Conservation (phyloP, 495 filamentous ascomycete genomes). For the Talaromyces liani region DNA sequence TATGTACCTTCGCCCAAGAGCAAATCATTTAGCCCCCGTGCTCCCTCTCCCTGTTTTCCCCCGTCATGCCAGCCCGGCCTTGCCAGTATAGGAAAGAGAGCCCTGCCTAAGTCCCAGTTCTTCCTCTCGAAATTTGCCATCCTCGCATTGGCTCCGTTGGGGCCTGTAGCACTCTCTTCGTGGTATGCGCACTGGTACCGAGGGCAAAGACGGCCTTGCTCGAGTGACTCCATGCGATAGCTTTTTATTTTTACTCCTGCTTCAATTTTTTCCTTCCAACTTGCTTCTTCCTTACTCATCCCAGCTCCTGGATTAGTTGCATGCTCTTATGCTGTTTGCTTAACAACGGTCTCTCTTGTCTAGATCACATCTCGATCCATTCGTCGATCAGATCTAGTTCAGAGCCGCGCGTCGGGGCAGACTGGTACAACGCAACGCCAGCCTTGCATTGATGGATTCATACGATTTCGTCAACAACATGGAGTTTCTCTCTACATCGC, state of each 20-base stretch:
- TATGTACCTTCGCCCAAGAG: slow-evolving; percentile 8
- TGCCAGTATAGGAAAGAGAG: background rate
- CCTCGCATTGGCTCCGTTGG: background rate
- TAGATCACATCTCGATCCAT: background rate
- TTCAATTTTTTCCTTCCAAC: background rate
- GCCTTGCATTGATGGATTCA: slow-evolving; percentile 2
- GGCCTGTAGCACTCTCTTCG: background rate
- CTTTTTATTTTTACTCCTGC: background rate
- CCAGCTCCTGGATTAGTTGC: background rate
- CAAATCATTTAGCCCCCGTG: slow-evolving; percentile 10
- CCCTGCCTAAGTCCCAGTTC: background rate
- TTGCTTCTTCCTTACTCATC: background rate
- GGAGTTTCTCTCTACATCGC: slow-evolving; percentile 18
- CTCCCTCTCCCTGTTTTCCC: background rate
- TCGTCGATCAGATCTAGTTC: background rate
- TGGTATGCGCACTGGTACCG: background rate
- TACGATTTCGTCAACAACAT: slow-evolving; percentile 14
- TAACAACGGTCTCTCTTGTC: background rate
- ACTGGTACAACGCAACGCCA: slow-evolving; percentile 5
- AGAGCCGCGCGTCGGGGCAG: background rate
- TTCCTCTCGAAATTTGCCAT: background rate
- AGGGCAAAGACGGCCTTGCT: background rate
- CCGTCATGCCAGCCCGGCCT: background rate
- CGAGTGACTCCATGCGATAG: background rate
- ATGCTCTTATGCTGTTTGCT: background rate